phyloP scores from a whole-genome alignment of 441 rosid species.

The Erysimum cheiri region DNA sequence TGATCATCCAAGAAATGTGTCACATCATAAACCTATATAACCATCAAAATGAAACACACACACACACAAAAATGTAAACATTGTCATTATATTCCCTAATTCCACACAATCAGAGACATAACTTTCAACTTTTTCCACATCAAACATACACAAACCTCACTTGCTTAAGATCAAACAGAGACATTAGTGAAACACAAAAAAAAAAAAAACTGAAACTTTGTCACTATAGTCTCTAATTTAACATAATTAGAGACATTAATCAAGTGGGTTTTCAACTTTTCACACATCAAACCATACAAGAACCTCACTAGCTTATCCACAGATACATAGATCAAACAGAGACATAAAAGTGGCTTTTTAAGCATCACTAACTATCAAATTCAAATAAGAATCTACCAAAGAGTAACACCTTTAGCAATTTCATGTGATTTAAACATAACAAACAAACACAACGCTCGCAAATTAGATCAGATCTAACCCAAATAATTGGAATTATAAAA shows the following conservation, averaged over 20 bases:
- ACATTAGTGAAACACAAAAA: neutral
- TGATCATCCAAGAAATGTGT: constrained; percentile 96
- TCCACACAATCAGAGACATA: neutral
- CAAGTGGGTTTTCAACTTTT: neutral
- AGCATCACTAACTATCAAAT: neutral
- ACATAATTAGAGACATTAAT: too few relatives aligned
- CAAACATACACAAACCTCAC: neutral
- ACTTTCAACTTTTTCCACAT: neutral
- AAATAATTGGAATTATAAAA: neutral
- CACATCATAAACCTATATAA: constrained; percentile 78
- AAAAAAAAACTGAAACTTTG: too few relatives aligned
- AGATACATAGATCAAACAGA: too few relatives aligned
- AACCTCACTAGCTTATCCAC: neutral
- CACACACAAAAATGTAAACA: neutral
- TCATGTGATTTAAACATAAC: neutral
- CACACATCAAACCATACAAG: neutral
- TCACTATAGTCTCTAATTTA: too few relatives aligned
- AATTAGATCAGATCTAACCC: constrained; percentile 24
- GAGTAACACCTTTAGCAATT: neutral
- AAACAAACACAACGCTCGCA: constrained; percentile 7
- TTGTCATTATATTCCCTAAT: neutral
- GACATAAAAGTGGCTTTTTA: too few relatives aligned
- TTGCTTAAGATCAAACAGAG: constrained; percentile 4
- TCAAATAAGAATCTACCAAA: constrained; percentile 15
- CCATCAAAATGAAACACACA: constrained; percentile 9